Percentiles rank a stretch among this genome's conserved stretches.
These are phyloP conservation scores for Lachancea kluyveri DNA, from an alignment of 805 yeast species.

Conservation along the genomic window DNA sequence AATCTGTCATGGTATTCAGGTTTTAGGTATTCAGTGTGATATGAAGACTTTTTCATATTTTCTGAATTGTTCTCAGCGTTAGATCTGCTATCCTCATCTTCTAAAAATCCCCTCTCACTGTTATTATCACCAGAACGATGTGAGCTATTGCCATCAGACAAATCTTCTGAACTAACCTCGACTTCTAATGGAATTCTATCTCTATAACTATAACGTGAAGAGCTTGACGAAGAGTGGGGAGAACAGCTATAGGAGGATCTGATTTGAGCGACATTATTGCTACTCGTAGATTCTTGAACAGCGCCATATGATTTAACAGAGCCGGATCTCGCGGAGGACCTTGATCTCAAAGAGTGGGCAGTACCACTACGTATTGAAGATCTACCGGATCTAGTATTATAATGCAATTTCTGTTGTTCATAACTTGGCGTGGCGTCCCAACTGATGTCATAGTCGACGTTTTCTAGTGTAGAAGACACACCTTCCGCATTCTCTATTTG, in stretches of 20 bases:
- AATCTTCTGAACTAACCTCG: constrained; percentile 25
- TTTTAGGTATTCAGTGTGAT: constrained; percentile 26
- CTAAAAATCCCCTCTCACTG: constrained; percentile 2
- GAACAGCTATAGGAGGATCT: constrained; percentile 22
- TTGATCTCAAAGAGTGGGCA: constrained; percentile 10
- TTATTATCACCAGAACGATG: constrained; percentile 20
- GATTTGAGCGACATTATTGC: too few species aligned
- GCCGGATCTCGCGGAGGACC: constrained; percentile 12
- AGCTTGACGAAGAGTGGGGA: constrained; percentile 31
- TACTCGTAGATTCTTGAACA: too few species aligned
- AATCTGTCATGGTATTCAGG: constrained; percentile 39
- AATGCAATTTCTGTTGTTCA: constrained; percentile 39
- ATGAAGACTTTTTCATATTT: constrained; percentile 23
- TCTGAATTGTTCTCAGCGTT: constrained; percentile 19
- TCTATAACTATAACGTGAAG: constrained; percentile 31
- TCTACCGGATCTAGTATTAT: constrained; percentile 20
- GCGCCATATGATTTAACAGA: constrained; percentile 4
- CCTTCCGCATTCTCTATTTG: constrained; percentile 88
- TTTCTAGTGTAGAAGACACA: constrained; percentile 62
- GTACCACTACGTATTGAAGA: constrained; percentile 19
- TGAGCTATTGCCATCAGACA: constrained; percentile 26
- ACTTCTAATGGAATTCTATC: constrained; percentile 35
- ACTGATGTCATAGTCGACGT: constrained; percentile 66
- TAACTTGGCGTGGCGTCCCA: constrained; percentile 54
- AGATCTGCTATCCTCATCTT: constrained; percentile 8